These are phyloP conservation scores for Trametes coccinea DNA, from an alignment of 768 basidiomycete genomes.

Conservation along the genomic window DNA sequence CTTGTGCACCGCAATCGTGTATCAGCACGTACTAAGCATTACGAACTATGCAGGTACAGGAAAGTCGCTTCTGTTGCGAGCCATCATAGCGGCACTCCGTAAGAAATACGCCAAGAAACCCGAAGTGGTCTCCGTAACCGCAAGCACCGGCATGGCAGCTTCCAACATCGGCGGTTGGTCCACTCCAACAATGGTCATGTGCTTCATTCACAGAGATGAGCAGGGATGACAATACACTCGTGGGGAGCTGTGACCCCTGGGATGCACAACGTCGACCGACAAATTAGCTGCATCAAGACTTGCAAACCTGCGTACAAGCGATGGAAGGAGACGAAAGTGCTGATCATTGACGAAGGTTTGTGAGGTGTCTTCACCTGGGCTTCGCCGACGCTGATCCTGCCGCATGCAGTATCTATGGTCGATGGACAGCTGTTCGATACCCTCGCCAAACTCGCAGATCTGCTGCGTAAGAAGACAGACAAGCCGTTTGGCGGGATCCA, in stretches of 20 bases:
- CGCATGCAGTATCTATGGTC: conserved; percentile 64
- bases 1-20: too few relatives aligned
- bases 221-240: conserved; percentile 61
- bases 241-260: conserved; percentile 62
- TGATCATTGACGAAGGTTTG: conserved; percentile 68
- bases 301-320: conserved; percentile 55
- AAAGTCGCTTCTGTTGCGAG: conserved; percentile 59
- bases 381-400: not conserved
- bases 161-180: conserved; percentile 63
- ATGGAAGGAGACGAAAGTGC: conserved; percentile 57
- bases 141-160: conserved; percentile 65
- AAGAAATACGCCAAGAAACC: conserved; percentile 45
- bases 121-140: conserved; percentile 55
- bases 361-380: too few relatives aligned
- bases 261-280: conserved; percentile 43
- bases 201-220: not conserved
- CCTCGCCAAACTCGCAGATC: conserved; percentile 51
- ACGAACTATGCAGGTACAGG: conserved; percentile 51
- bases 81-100: conserved; percentile 54
- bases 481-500: conserved; percentile 71
- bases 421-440: conserved; percentile 64
- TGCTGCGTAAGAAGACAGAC: conserved; percentile 49
- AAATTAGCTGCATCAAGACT: conserved; percentile 50
- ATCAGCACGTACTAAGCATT: too few relatives aligned
- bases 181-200: conserved; percentile 18